Base-by-base conservation (phyloP, 495 filamentous ascomycete species). In the Choiromyces venosus region DNA sequence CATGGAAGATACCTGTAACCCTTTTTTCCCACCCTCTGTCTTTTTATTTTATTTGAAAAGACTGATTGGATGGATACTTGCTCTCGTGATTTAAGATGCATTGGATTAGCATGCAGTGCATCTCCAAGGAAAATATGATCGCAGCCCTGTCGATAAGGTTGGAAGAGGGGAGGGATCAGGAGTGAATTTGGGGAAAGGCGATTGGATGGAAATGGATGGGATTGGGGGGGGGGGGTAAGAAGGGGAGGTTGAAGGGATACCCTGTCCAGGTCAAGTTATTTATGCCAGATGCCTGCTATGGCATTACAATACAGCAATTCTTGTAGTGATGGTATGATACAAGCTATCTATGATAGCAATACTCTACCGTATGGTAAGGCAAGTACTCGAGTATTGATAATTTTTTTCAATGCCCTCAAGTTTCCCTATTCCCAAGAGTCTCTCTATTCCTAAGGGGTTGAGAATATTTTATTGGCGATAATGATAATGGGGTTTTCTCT, bases 61-160 rank as follows among this genome's bases (percentile, higher is more conserved):
- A 38, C 44, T 76, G 68, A 74, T 71, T 76, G 73, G 74, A 64
- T 69, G 66, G 70, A 14, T 16, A 37, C 38, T 29, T 77, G 75
- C 75, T 73, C 75, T 77, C 66, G 69, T 77, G 75, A 77, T 72
- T 64, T 69, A 66, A 70, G 70, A 68, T 76, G 74, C 75, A 77
- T 72, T 46, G 69, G 73, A 68, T 61, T 75, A 38, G 33, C 52
- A 68, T 71, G 44, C 39, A 21, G 36, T 76, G 74, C 71, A 68
- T 56, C 74, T 74, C 46, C 71, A 66, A 52, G 73, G 73, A 40
- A 74, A 72, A 69, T 73, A 65, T 68, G 70, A 65, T 29, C 65
- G 68, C 73, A 76, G 73, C 75, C 75, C 74, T 77, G 75, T 70
- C 74, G 61, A 61, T 56, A 61, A 61, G 25, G 52, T 61, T 61